phyloP scores from a whole-genome alignment of 2,329 filamentous ascomycete species.

The Epichloe elymi region DNA sequence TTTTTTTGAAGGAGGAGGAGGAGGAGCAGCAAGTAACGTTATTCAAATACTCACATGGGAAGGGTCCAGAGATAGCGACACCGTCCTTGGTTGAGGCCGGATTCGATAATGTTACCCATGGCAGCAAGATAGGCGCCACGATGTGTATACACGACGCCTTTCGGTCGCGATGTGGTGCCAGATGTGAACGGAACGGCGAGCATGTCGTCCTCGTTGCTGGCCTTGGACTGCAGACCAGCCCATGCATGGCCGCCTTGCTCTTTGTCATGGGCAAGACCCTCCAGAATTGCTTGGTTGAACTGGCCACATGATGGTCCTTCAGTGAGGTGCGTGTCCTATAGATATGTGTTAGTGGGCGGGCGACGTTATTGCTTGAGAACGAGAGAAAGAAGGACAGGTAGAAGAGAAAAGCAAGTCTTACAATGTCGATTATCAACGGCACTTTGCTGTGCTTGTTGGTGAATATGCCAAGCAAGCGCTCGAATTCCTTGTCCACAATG shows the following conservation, averaged over 20 bases:
- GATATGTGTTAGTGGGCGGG: background rate
- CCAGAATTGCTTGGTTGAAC: constrained; percentile 71
- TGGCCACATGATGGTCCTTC: constrained; percentile 63
- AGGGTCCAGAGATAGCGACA: constrained; percentile 86
- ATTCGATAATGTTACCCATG: constrained; percentile 77
- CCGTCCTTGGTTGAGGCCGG: constrained; percentile 61
- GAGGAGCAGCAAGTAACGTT: too few species aligned
- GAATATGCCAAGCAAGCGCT: constrained; percentile 55
- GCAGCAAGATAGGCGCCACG: constrained; percentile 76
- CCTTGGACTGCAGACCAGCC: constrained; percentile 59
- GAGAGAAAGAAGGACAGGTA: too few species aligned
- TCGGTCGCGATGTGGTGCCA: constrained; percentile 81
- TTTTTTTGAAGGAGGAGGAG: too few species aligned
- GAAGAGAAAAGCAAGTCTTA: constrained; percentile 15
- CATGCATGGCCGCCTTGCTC: constrained; percentile 58
- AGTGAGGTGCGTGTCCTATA: constrained; percentile 62
- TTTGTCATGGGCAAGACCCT: constrained; percentile 62
- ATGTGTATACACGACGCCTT: constrained; percentile 88
- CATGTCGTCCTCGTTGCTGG: constrained; percentile 62
- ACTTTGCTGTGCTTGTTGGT: constrained; percentile 46
- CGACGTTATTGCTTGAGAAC: too few species aligned
- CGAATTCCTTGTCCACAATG: constrained; percentile 74
- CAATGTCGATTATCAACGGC: constrained; percentile 60
- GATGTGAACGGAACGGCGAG: constrained; percentile 89
- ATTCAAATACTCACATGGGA: constrained; percentile 52